These are phyloP conservation scores for Onygenales sp. DNA, from an alignment of 2,329 filamentous ascomycete genomes.

Conservation along the genomic window DNA sequence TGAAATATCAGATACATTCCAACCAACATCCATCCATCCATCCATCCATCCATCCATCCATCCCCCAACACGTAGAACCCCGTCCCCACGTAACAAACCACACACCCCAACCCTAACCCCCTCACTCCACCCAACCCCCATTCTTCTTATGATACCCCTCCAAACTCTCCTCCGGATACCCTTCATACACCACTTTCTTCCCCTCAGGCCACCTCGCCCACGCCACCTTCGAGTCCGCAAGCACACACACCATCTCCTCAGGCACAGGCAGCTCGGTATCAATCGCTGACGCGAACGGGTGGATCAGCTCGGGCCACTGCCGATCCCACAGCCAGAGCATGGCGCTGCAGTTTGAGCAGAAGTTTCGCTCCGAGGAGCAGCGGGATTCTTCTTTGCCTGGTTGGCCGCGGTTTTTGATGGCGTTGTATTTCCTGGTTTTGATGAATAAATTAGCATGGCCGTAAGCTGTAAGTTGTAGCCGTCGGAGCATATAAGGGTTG, in stretches of 20 bases:
- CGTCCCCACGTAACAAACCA: not conserved
- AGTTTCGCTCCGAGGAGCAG: slow-evolving; percentile 37
- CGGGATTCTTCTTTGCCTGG: slow-evolving; percentile 20
- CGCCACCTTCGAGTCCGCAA: slow-evolving; percentile 34
- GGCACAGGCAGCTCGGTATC: slow-evolving; percentile 37
- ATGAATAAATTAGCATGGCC: too few relatives aligned
- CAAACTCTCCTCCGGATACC: slow-evolving; percentile 31
- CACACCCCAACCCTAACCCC: not conserved
- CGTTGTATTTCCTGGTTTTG: slow-evolving; percentile 33
- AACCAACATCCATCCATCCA: too few relatives aligned
- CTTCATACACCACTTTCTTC: slow-evolving; percentile 33
- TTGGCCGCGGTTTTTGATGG: slow-evolving; percentile 35
- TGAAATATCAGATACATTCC: too few relatives aligned
- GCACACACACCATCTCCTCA: slow-evolving; percentile 40
- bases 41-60: too few relatives aligned
- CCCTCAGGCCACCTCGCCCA: slow-evolving; percentile 42
- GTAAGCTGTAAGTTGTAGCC: too few relatives aligned
- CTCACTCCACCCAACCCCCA: slow-evolving; percentile 24
- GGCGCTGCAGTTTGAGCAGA: slow-evolving; percentile 38
- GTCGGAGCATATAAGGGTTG: too few relatives aligned
- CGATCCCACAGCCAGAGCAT: slow-evolving; percentile 42
- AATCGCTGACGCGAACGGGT: slow-evolving; percentile 42
- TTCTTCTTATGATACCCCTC: slow-evolving; percentile 40
- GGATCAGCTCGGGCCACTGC: slow-evolving; percentile 39
- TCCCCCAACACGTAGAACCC: not conserved